Conservation (phyloP, 2,329 filamentous ascomycete genomes). For the Neoscytalidium dimidiatum region DNA sequence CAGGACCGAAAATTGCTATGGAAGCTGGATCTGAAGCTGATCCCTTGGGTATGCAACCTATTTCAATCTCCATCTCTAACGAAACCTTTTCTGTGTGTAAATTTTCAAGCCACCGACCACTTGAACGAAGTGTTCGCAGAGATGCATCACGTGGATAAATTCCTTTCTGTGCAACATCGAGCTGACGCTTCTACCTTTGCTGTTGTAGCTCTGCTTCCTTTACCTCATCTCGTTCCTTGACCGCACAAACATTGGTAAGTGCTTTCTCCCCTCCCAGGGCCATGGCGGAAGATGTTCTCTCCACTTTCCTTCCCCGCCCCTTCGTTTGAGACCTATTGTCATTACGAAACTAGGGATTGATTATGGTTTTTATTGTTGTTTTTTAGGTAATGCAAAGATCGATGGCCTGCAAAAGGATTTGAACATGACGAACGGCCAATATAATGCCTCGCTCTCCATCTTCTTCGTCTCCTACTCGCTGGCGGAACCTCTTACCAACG, state of each 20-base stretch:
- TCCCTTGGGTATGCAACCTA: constrained; percentile 54
- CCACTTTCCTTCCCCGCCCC: no score
- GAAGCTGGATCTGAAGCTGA: constrained; percentile 62
- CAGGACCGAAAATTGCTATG: constrained; percentile 65
- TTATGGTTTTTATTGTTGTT: neutral
- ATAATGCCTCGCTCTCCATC: constrained; percentile 75
- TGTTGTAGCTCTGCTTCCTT: constrained; percentile 61
- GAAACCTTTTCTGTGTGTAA: neutral
- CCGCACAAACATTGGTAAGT: constrained; percentile 65
- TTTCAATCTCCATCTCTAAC: neutral
- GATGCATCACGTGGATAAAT: neutral
- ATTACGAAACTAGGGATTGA: no score
- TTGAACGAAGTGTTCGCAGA: neutral
- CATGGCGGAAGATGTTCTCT: no score
- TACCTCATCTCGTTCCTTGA: constrained; percentile 73
- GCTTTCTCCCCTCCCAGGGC: neutral
- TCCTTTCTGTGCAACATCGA: neutral
- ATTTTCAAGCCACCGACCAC: no score
- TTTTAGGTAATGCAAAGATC: constrained; percentile 65
- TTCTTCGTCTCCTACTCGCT: constrained; percentile 86
- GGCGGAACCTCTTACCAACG: constrained; percentile 77
- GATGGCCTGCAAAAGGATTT: constrained; percentile 62
- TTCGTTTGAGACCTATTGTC: no score
- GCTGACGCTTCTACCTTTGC: neutral
- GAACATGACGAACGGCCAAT: constrained; percentile 63